Conservation (phyloP, 148 eudicot genomes). For the Arbutus unedo region DNA sequence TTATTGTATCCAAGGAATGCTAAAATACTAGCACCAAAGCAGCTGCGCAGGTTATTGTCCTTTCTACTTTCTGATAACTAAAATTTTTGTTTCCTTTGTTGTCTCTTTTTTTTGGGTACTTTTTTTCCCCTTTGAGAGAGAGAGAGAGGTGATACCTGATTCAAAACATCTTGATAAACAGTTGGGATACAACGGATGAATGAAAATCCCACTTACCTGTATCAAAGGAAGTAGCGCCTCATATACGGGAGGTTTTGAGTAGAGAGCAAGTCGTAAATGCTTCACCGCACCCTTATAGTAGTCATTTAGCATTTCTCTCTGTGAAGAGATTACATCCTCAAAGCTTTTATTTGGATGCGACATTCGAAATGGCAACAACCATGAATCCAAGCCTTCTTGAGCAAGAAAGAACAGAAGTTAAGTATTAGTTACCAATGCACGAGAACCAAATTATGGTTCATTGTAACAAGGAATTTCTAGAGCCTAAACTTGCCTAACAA, state of each 20-base stretch:
- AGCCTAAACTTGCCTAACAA: not conserved
- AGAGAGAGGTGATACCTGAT: not conserved
- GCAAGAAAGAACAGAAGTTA: slow-evolving; percentile 15
- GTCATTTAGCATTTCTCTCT: slow-evolving; percentile 36
- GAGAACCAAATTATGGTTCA: not conserved
- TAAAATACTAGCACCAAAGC: not conserved
- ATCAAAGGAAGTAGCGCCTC: slow-evolving; percentile 74
- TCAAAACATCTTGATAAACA: not conserved
- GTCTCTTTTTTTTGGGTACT: too few relatives aligned
- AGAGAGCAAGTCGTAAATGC: slow-evolving; percentile 55
- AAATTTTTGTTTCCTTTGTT: not conserved
- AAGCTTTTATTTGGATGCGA: slow-evolving; percentile 36
- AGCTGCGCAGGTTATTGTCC: not conserved
- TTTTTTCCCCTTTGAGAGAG: not conserved
- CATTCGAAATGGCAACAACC: slow-evolving; percentile 58
- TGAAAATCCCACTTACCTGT: slow-evolving; percentile 45
- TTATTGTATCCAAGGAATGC: not conserved
- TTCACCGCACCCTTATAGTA: slow-evolving; percentile 55
- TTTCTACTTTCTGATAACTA: not conserved
- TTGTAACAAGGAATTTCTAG: not conserved
- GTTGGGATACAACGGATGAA: not conserved
- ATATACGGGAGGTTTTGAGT: slow-evolving; percentile 54
- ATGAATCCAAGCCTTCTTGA: slow-evolving; percentile 46
- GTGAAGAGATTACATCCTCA: slow-evolving; percentile 39
- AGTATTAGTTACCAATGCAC: not conserved